phyloP scores from a whole-genome alignment of 169 alveolate genomes.

The Cryptosporidium felis region DNA sequence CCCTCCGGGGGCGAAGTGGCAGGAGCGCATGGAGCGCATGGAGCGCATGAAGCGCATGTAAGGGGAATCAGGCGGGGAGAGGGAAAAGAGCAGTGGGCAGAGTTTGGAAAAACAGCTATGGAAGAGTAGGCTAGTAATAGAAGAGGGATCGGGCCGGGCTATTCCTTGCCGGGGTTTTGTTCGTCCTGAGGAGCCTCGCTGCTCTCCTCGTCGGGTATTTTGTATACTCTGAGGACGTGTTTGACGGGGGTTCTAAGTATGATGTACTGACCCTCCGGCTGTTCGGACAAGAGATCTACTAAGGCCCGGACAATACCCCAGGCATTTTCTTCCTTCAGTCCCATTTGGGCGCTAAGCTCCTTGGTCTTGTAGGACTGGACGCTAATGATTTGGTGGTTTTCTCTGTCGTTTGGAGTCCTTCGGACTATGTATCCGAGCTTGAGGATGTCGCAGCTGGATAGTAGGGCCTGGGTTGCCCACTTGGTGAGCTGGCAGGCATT shows the following conservation, averaged over 20 bases:
- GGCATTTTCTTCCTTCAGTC: conserved; percentile 86
- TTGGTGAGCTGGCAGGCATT: conserved; percentile 87
- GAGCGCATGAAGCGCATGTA: too few species aligned
- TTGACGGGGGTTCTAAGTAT: conserved; percentile 88
- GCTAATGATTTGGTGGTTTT: conserved; percentile 52
- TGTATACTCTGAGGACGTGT: conserved; percentile 84
- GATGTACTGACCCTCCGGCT: conserved; percentile 89
- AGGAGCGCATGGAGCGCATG: too few species aligned
- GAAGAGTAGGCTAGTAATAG: too few species aligned
- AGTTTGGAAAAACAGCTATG: too few species aligned
- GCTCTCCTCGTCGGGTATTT: conserved; percentile 83
- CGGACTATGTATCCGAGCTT: conserved; percentile 87
- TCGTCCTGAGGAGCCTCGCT: conserved; percentile 48
- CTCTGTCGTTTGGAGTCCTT: conserved; percentile 85
- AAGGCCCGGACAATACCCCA: conserved; percentile 89
- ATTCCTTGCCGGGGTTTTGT: background rate
- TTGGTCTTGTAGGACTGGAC: conserved; percentile 86
- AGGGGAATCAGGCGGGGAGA: too few species aligned
- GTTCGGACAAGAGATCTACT: conserved; percentile 79
- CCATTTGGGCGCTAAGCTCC: conserved; percentile 89
- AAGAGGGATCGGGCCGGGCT: too few species aligned
- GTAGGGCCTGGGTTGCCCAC: conserved; percentile 87
- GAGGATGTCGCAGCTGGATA: conserved; percentile 88
- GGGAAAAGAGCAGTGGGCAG: too few species aligned
- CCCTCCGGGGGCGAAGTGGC: too few species aligned